Percentiles rank a stretch among this genome's conserved stretches.
Conservation (phyloP, 352 stramenopile genomes). For the Halophytophthora polymorphica region DNA sequence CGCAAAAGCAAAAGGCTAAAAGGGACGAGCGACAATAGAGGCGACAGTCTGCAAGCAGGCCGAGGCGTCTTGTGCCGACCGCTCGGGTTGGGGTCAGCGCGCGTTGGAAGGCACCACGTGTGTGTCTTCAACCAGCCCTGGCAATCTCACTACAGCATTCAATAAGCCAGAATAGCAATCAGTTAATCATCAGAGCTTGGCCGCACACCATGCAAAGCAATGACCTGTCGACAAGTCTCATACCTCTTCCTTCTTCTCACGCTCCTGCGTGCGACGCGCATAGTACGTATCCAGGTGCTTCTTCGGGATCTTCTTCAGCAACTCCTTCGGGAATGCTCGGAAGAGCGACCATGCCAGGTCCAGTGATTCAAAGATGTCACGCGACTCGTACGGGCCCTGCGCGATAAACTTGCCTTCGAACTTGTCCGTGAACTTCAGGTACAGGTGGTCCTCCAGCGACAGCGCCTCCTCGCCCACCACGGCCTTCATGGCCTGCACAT, state of each 20-base stretch:
- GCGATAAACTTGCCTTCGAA: conserved; percentile 99
- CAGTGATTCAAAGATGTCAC: conserved; percentile 98
- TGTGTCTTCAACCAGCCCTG: too few relatives aligned
- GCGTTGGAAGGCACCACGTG: too few relatives aligned
- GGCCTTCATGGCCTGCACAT: conserved; percentile 99
- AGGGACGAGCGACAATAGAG: too few relatives aligned
- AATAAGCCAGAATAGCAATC: too few relatives aligned
- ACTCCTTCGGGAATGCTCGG: conserved; percentile 97
- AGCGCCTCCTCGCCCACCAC: conserved; percentile 99
- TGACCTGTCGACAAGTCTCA: not conserved
- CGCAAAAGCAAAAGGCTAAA: too few relatives aligned
- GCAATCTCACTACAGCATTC: too few relatives aligned
- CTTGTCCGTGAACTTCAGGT: conserved; percentile 99
- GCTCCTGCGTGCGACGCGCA: conserved; percentile 88
- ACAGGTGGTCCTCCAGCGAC: conserved; percentile 98
- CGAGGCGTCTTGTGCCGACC: too few relatives aligned
- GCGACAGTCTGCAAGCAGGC: too few relatives aligned
- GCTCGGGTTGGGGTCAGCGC: too few relatives aligned
- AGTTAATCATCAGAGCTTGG: conserved; percentile 2
- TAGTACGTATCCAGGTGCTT: conserved; percentile 98
- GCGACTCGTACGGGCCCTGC: conserved; percentile 96
- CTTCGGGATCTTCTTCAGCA: conserved; percentile 99
- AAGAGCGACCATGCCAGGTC: conserved; percentile 99
- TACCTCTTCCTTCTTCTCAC: conserved; percentile 86
- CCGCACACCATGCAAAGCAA: not conserved